Conservation (phyloP, 768 basidiomycete genomes). For the Asterophora lycoperdoides region DNA sequence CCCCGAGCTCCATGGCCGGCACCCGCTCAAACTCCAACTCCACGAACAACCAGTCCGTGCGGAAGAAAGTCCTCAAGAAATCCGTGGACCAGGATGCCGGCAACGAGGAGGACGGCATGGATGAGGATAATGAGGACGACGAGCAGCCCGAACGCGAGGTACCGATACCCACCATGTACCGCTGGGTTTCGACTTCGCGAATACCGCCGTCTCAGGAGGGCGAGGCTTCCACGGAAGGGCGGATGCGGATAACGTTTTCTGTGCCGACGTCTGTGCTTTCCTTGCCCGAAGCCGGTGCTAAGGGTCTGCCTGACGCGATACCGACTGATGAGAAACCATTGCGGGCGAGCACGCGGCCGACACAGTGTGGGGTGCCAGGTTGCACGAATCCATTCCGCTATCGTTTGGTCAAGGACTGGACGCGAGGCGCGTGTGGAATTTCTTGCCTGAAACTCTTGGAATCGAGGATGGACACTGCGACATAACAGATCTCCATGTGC, state of each 20-base stretch:
- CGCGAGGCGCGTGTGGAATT: constrained; percentile 64
- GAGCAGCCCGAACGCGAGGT: constrained; percentile 26
- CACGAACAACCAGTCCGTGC: constrained; percentile 8
- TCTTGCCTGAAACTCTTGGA: constrained; percentile 58
- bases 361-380: constrained; percentile 53
- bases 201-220: constrained; percentile 5
- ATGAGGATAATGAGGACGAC: constrained; percentile 33
- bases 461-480: constrained; percentile 2
- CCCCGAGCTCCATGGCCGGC: constrained; percentile 21
- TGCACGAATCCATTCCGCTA: constrained; percentile 58
- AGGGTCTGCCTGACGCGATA: constrained; percentile 5
- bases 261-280: constrained; percentile 35
- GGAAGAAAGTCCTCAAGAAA: constrained; percentile 10
- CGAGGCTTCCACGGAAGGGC: neutral
- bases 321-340: constrained; percentile 9
- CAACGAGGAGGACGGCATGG: constrained; percentile 38
- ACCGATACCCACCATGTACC: constrained; percentile 53
- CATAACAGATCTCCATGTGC: neutral
- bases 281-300: neutral
- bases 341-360: constrained; percentile 12
- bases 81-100: constrained; percentile 27
- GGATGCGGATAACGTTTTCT: constrained; percentile 50
- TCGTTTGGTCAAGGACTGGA: constrained; percentile 59
- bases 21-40: constrained; percentile 23
- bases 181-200: constrained; percentile 65